phyloP scores from a whole-genome alignment of 768 basidiomycete species.

The Jaapia argillacea region DNA sequence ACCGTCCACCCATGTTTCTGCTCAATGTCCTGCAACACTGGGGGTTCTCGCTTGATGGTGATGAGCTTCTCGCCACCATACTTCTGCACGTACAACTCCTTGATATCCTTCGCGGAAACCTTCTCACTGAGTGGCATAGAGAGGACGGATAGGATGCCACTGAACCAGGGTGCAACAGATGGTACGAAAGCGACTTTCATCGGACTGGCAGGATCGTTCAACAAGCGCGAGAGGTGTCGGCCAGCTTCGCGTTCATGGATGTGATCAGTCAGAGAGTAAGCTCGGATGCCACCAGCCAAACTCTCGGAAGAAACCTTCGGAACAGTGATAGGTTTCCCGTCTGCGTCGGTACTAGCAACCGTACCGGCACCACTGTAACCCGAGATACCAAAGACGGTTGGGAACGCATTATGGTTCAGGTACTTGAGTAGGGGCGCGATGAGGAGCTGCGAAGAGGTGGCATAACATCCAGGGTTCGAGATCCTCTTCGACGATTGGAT shows the following conservation, averaged over 20 bases:
- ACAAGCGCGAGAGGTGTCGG: conserved; percentile 63
- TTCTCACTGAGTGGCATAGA: conserved; percentile 68
- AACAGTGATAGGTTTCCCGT: conserved; percentile 62
- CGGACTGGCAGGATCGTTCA: conserved; percentile 21
- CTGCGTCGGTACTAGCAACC: conserved; percentile 51
- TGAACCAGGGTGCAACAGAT: conserved; percentile 88
- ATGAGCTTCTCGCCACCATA: conserved; percentile 74
- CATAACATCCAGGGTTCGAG: conserved; percentile 97
- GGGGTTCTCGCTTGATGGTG: conserved; percentile 55
- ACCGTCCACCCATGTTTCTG: conserved; percentile 83
- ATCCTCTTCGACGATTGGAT: conserved; percentile 74
- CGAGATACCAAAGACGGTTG: conserved; percentile 87
- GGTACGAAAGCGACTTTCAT: conserved; percentile 81
- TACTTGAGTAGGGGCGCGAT: conserved; percentile 80
- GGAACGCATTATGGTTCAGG: conserved; percentile 46
- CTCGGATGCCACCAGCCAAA: conserved; percentile 65
- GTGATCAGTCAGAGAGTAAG: conserved; percentile 92
- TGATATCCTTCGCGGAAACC: conserved; percentile 65
- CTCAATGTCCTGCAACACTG: conserved; percentile 65
- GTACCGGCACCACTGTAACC: conserved; percentile 97
- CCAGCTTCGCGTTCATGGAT: conserved; percentile 98
- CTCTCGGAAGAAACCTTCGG: conserved; percentile 78
- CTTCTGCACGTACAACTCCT: conserved; percentile 62
- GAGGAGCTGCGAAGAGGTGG: conserved; percentile 87
- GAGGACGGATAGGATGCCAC: conserved; percentile 84